Evolutionary conservation across 768 basidiomycete genomes (phyloP), one percentile per base, ranked within the genome.

Genomic region (Psilocybe cyanescens): DNA sequence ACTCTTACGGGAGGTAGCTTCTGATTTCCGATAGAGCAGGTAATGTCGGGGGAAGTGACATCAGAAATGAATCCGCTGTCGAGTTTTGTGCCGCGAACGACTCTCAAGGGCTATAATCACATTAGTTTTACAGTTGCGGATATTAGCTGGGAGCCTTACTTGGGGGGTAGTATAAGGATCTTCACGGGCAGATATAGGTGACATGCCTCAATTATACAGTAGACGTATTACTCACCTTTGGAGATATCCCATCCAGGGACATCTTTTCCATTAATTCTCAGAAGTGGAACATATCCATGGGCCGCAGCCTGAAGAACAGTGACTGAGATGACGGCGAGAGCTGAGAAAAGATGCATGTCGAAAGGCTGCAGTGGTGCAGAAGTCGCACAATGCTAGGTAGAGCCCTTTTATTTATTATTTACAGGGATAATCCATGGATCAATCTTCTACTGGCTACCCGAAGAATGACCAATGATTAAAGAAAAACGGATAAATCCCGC

Each of bases 21-120:
- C 48, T 70, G 70, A 62, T 78, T 78, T 17, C 76, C 75, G 50
- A 76, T 75, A 0, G 76, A 78, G 61, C 76, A 78, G 31, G 76
- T 76, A 44, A 78, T 76, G 58, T 76, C 76, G 3, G 50, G 58
- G 0, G 76, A 78, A 7, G 65, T 67, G 4, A 65, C 65, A 47
- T 76, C 69, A 17, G 71, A 57, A 57, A 78, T 75, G 62, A 62
- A 76, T 8, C 76, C 76, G 56, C 76, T 76, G 61, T 78, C 76
- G 0, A 69, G 68, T 59, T 75, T 77, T 9, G 75, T 77, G 5
- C 69, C 67, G 19, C 75, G 74, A 31, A 77, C 75, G 11, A 77
- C 72, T 55, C 74, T 65, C 55, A 76, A 52, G 14, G 76, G 76
- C 75, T 77, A 33, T 14, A 33, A 6, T 35, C 12, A 31, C 6